These are phyloP conservation scores for Rhododendron molle DNA, from an alignment of 148 eudicot species.

Conservation along the genomic window DNA sequence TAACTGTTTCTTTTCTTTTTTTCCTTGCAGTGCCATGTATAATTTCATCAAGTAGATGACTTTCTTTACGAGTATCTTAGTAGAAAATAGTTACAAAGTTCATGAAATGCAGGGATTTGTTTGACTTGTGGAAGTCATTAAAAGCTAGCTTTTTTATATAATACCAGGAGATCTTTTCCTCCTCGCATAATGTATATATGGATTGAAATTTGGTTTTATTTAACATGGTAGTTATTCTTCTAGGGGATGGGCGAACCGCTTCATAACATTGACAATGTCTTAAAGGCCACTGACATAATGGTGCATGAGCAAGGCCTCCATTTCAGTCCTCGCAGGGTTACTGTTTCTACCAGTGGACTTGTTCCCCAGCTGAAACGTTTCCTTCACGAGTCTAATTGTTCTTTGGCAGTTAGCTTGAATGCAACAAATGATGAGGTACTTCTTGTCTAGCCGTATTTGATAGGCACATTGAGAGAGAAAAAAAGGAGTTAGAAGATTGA, in stretches of 20 bases:
- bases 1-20: not conserved
- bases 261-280: slow-evolving; percentile 87
- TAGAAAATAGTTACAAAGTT: not conserved
- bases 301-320: slow-evolving; percentile 93
- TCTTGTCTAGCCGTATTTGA: slow-evolving; percentile 1
- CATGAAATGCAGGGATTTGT: not conserved
- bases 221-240: slow-evolving; percentile 10
- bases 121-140: not conserved
- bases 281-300: slow-evolving; percentile 80
- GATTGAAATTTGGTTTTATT: not conserved
- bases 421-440: slow-evolving; percentile 89
- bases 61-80: not conserved
- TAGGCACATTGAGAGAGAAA: not conserved
- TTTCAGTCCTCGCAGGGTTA: slow-evolving; percentile 90
- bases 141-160: not conserved
- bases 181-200: not conserved
- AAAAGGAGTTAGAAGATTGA: not conserved
- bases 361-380: slow-evolving; percentile 89
- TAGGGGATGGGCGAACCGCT: slow-evolving; percentile 99
- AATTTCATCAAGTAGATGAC: not conserved
- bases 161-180: not conserved
- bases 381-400: slow-evolving; percentile 66
- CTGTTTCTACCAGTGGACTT: slow-evolving; percentile 90
- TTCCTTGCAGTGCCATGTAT: not conserved
- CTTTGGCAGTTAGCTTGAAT: slow-evolving; percentile 85